phyloP scores from a whole-genome alignment of 257 asterid genomes.

The Nicotiana knightiana region DNA sequence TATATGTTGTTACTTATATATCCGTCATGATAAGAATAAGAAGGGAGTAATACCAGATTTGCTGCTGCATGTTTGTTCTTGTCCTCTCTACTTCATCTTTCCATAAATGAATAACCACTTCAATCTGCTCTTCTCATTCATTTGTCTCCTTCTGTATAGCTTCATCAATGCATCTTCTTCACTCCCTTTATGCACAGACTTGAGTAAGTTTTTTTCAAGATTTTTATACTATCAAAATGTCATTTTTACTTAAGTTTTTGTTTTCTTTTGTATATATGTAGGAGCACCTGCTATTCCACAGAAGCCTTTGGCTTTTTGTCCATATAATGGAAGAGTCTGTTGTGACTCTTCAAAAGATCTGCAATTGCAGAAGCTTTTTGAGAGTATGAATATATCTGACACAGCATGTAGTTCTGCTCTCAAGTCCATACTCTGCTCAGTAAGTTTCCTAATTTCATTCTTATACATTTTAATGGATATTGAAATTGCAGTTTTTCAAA shows the following conservation, averaged over 20 bases:
- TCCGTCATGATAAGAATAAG: neutral
- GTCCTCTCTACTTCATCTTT: constrained; percentile 17
- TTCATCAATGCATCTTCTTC: constrained; percentile 47
- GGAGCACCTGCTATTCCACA: constrained; percentile 58
- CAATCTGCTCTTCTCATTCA: constrained; percentile 13
- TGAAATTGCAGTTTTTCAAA: neutral
- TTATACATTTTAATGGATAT: neutral
- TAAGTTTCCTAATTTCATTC: constrained; percentile 31
- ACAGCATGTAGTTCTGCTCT: constrained; percentile 64
- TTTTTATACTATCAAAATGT: neutral
- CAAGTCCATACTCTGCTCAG: constrained; percentile 80
- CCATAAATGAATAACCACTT: constrained; percentile 30
- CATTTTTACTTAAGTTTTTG: neutral
- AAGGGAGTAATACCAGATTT: neutral
- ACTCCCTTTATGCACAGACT: constrained; percentile 62
- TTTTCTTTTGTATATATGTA: constrained; percentile 19
- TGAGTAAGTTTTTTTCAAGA: constrained; percentile 43
- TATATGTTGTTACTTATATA: neutral
- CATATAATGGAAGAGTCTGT: constrained; percentile 67
- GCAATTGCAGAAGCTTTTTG: constrained; percentile 47
- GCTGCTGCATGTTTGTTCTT: constrained; percentile 5
- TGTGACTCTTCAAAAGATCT: constrained; percentile 58
- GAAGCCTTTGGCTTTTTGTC: constrained; percentile 57
- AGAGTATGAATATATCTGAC: constrained; percentile 66
- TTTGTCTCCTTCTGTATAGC: constrained; percentile 37